Evolutionary conservation across 768 basidiomycete genomes (phyloP).

Genomic region (Collybia nuda): DNA sequence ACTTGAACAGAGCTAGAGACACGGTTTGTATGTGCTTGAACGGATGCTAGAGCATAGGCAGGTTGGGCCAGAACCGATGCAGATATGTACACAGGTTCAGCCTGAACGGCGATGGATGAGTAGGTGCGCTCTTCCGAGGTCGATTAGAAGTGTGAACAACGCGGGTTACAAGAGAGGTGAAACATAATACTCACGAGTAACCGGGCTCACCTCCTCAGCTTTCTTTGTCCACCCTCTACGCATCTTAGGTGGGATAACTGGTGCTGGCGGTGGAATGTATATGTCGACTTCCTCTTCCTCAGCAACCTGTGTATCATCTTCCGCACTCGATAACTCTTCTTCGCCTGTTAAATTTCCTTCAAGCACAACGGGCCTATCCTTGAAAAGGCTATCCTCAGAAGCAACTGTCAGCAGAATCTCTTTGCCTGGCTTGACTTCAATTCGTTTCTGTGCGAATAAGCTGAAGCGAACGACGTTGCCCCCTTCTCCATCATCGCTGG

Average conservation of each 20-base stretch:
- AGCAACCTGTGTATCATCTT: conserved; percentile 37
- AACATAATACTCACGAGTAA: conserved; percentile 32
- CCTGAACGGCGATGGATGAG: conserved; percentile 46
- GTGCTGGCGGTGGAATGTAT: conserved; percentile 22
- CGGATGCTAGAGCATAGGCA: conserved; percentile 12
- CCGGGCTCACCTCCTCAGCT: conserved; percentile 40
- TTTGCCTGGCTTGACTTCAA: conserved; percentile 70
- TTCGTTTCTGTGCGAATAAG: conserved; percentile 67
- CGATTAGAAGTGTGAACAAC: conserved; percentile 4
- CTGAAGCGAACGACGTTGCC: conserved; percentile 51
- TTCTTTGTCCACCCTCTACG: conserved; percentile 58
- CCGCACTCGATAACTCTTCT: conserved; percentile 36
- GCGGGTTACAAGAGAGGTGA: neutral
- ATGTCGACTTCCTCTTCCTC: conserved; percentile 34
- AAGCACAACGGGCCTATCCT: conserved; percentile 58
- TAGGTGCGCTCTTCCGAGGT: conserved; percentile 15
- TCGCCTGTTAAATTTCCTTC: conserved; percentile 46
- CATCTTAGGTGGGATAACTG: conserved; percentile 62
- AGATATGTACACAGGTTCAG: conserved; percentile 27
- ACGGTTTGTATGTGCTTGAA: conserved; percentile 18
- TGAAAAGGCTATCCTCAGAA: conserved; percentile 49
- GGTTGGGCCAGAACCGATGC: conserved; percentile 35
- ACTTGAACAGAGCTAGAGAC: conserved; percentile 21
- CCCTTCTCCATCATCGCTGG: conserved; percentile 39
- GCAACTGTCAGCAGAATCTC: conserved; percentile 64